Percentiles rank a stretch among this genome's conserved stretches.
Conservation (phyloP, 208 protist species). For the Trichomonas vaginalis region DNA sequence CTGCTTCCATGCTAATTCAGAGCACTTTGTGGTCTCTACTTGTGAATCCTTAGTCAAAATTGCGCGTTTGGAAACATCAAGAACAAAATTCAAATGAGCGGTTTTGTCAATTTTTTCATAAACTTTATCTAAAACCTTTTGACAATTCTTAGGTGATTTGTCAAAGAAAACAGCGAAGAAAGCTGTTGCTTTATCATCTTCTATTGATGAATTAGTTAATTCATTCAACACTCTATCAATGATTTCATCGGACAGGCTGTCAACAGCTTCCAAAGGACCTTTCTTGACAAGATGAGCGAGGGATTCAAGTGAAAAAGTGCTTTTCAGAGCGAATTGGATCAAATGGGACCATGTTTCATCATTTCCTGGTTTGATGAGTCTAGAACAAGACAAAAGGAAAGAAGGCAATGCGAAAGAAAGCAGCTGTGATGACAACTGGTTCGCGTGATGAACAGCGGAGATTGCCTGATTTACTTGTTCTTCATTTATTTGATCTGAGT, state of each 20-base stretch:
- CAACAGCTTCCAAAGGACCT: not conserved
- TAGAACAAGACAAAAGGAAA: not conserved
- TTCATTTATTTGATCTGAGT: not conserved
- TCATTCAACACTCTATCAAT: not conserved
- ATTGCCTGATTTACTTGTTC: not conserved
- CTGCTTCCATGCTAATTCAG: not conserved
- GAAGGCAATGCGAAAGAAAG: not conserved
- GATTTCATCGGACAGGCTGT: not conserved
- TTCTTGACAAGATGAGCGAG: not conserved
- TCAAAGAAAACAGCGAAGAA: not conserved
- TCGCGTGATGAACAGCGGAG: not conserved
- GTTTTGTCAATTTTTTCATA: not conserved
- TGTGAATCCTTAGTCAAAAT: not conserved
- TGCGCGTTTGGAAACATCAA: not conserved
- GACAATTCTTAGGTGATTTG: not conserved
- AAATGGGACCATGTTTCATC: not conserved
- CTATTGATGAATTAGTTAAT: not conserved
- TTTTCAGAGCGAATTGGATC: not conserved
- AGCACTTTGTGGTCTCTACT: not conserved
- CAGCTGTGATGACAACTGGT: not conserved
- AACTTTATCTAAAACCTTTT: not conserved
- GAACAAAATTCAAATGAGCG: not conserved
- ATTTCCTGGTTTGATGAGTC: not conserved
- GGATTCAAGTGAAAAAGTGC: not conserved
- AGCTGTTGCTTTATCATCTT: not conserved